These are phyloP conservation scores for Salvia splendens DNA, from an alignment of 257 asterid genomes.

Conservation along the genomic window DNA sequence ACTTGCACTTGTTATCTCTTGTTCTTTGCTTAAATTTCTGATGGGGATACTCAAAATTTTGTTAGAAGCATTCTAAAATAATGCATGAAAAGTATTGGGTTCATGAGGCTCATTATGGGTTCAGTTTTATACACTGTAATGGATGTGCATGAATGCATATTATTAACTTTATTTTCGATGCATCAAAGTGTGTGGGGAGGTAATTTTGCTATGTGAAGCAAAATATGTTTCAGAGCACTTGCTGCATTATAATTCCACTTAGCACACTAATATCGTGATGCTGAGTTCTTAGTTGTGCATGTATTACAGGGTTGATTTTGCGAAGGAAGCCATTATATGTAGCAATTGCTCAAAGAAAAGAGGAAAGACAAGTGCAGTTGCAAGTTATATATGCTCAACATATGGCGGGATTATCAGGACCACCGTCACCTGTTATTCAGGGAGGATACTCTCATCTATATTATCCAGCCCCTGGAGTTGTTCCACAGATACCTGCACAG, in stretches of 20 bases:
- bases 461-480: conserved; percentile 52
- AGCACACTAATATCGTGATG: background rate
- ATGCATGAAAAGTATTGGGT: background rate
- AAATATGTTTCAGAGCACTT: background rate
- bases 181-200: background rate
- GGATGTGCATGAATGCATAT: conserved; percentile 3
- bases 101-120: background rate
- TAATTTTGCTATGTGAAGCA: background rate
- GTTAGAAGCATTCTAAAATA: conserved; percentile 12
- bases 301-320: conserved; percentile 60
- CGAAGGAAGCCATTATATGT: conserved; percentile 74
- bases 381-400: conserved; percentile 61
- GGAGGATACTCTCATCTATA: conserved; percentile 69
- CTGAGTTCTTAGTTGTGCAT: background rate
- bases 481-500: conserved; percentile 53
- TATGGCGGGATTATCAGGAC: conserved; percentile 53
- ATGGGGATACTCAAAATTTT: background rate
- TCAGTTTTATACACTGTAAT: background rate
- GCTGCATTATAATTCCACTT: background rate
- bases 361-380: conserved; percentile 70
- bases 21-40: background rate
- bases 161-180: background rate
- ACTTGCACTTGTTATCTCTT: conserved; percentile 2
- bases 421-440: conserved; percentile 55
- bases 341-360: conserved; percentile 87